Conservation (phyloP, 1,284 basidiomycete species). For the Rhodotorula glutinis region DNA sequence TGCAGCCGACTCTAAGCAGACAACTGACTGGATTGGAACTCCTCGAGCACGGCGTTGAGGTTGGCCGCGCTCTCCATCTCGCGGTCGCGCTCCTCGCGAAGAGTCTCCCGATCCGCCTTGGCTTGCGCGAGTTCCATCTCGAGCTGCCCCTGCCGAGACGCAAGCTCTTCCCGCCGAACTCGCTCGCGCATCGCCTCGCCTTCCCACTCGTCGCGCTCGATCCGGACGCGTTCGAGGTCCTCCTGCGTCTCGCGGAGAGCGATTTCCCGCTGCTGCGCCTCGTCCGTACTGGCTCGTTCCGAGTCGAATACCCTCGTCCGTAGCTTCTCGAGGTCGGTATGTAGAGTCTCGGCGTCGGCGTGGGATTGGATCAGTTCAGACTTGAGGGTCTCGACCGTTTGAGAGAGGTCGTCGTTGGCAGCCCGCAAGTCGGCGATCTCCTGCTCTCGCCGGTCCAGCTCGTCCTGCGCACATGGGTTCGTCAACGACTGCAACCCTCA, state of each 20-base stretch:
- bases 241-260: slow-evolving; percentile 73
- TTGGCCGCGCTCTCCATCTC: slow-evolving; percentile 77
- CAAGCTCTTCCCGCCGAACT: slow-evolving; percentile 64
- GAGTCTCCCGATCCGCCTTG: slow-evolving; percentile 61
- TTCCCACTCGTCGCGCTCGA: slow-evolving; percentile 88
- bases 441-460: slow-evolving; percentile 84
- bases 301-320: slow-evolving; percentile 49
- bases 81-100: slow-evolving; percentile 59
- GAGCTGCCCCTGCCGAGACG: slow-evolving; percentile 58
- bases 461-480: slow-evolving; percentile 63
- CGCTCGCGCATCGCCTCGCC: slow-evolving; percentile 69
- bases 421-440: slow-evolving; percentile 69
- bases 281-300: slow-evolving; percentile 54
- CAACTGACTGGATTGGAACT: slow-evolving; percentile 78
- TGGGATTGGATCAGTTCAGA: slow-evolving; percentile 70
- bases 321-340: slow-evolving; percentile 62
- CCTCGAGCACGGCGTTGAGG: slow-evolving; percentile 85
- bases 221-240: slow-evolving; percentile 75
- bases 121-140: slow-evolving; percentile 58
- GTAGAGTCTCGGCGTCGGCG: slow-evolving; percentile 66
- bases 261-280: slow-evolving; percentile 69
- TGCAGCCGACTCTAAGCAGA: too few relatives aligned
- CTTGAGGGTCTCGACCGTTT: slow-evolving; percentile 70
- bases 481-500: background rate
- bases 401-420: slow-evolving; percentile 63